These are phyloP conservation scores for Cubamyces sp. DNA, from an alignment of 768 basidiomycete genomes.

Conservation along the genomic window DNA sequence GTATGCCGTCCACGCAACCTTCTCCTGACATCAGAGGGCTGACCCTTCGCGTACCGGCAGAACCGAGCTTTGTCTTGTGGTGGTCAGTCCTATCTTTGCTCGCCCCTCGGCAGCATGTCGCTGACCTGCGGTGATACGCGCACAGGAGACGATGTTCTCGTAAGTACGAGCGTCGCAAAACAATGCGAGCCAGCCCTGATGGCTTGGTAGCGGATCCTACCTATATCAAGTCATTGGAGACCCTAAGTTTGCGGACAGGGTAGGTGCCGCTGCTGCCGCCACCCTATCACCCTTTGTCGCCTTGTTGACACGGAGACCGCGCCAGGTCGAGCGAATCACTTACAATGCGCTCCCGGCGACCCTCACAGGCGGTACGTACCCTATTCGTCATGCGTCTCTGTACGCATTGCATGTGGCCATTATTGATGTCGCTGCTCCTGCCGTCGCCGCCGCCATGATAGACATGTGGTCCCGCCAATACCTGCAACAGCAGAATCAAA, in stretches of 20 bases:
- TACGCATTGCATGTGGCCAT: too few relatives aligned
- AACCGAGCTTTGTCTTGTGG: slow-evolving; percentile 58
- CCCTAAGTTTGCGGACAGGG: slow-evolving; percentile 53
- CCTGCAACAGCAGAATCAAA: slow-evolving; percentile 61
- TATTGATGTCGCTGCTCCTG: too few relatives aligned
- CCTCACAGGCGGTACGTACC: slow-evolving; percentile 46
- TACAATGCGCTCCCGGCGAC: slow-evolving; percentile 57
- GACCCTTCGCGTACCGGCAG: slow-evolving; percentile 31
- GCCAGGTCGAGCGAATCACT: slow-evolving; percentile 49
- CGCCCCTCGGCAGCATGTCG: background rate
- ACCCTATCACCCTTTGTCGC: background rate
- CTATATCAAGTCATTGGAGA: slow-evolving; percentile 61
- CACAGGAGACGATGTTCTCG: slow-evolving; percentile 65
- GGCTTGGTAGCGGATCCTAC: slow-evolving; percentile 48
- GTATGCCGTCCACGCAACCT: slow-evolving; percentile 34
- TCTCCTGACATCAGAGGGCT: background rate
- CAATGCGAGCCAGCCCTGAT: background rate
- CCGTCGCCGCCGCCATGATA: slow-evolving; percentile 23
- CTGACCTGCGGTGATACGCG: background rate
- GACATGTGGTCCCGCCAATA: slow-evolving; percentile 66
- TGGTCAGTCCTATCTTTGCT: slow-evolving; percentile 39
- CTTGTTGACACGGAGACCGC: background rate
- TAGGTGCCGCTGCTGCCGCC: slow-evolving; percentile 29
- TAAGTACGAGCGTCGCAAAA: slow-evolving; percentile 33
- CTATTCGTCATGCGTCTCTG: too few relatives aligned